Evolutionary conservation across 108 stramenopile species (phyloP), one percentile per base, ranked within the genome.

Genomic region (Cyclotella sp.): DNA sequence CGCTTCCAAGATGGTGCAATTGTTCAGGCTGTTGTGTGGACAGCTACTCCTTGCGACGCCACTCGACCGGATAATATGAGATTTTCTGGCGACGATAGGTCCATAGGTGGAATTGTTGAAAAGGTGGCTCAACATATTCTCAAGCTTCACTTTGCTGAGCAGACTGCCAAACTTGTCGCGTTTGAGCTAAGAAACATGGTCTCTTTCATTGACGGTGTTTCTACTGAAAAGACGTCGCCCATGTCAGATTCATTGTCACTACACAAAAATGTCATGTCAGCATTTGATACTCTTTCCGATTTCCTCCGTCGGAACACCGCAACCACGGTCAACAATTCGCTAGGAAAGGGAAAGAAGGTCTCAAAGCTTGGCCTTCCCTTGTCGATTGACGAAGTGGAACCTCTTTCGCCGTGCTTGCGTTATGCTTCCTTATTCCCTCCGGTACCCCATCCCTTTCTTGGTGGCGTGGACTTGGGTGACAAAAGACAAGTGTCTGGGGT

Each of bases 1-100:
- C 85, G 91, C 21, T 95, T 95, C 81, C 91, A 93, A 53, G 94
- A 95, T 63, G 94, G 94, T n/a, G 94, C 92, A 5, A 95, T 95
- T 60, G 92, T 95, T n/a, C 87, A 91, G 26, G 92, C 94, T 0
- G 94, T 90, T 3, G 90, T 95, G 13, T 95, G 94, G 94, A 91
- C 89, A 72, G 73, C 77, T 18, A 45, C 83, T 28, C 45, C 70
- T 9, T 39, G 40, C 13, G 44, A 66, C 39, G 21, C 53, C 13
- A 40, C 72, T 26, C 22, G 34, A 43, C 28, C 21, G 22, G 64
- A 42, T 51, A 68, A 18, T 74, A 55, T 58, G 58, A 59, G 34
- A 63, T 71, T 65, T 40, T 78, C 63, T 69, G 72, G 86, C 39
- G 89, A 84, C 52, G 85, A 89, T 60, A 87, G 82, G 42, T 85